Evolutionary conservation across 257 asterid genomes (phyloP).

Genomic region (Solanum rostratum): DNA sequence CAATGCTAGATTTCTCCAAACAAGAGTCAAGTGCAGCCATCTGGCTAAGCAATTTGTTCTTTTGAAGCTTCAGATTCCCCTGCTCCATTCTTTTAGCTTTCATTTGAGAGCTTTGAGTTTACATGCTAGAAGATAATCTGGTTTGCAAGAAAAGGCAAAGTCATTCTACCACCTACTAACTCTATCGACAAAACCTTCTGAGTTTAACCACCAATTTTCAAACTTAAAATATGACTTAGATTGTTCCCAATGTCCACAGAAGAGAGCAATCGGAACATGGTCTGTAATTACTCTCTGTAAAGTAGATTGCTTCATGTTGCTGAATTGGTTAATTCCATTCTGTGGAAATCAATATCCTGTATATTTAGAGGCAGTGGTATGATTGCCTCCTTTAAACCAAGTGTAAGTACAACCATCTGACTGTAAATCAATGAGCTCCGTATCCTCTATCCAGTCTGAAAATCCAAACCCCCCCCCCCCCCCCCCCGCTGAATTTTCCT

Average conservation of each 20-base stretch:
- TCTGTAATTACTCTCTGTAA: background rate
- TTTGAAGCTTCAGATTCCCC: background rate
- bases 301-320: background rate
- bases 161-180: too few species aligned
- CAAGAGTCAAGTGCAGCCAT: background rate
- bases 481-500: too few species aligned
- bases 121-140: background rate
- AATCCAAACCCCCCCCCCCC: too few species aligned
- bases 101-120: background rate
- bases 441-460: too few species aligned
- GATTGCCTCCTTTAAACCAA: background rate
- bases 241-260: background rate
- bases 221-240: background rate
- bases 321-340: background rate
- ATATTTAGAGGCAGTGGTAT: background rate
- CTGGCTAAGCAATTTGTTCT: background rate
- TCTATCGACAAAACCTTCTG: background rate
- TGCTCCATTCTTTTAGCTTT: background rate
- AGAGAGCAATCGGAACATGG: background rate
- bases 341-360: background rate
- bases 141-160: background rate
- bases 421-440: too few species aligned
- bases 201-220: too few species aligned
- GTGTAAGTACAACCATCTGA: background rate
- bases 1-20: background rate